phyloP scores from a whole-genome alignment of 1,284 basidiomycete species.

The Irpex lacteus region DNA sequence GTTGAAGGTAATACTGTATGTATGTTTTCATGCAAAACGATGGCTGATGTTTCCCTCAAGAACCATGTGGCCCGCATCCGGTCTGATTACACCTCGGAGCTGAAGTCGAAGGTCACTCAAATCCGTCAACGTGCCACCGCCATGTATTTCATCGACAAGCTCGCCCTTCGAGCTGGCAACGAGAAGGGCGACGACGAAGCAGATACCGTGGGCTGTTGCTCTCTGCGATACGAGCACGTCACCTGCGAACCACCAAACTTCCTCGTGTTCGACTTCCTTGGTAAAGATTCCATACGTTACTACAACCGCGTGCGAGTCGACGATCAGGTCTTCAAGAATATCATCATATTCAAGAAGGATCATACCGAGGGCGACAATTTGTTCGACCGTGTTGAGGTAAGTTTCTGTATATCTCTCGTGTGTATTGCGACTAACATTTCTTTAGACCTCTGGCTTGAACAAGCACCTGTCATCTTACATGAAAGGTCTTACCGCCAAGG shows the following conservation, averaged over 20 bases:
- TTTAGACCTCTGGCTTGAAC: conserved; percentile 80
- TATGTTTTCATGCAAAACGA: not conserved
- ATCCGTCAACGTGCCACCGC: conserved; percentile 93
- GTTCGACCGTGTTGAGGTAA: conserved; percentile 90
- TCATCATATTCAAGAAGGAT: conserved; percentile 68
- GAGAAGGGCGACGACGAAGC: conserved; percentile 98
- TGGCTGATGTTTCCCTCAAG: conserved; percentile 38
- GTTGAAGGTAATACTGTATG: conserved; percentile 65
- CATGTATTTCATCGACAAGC: conserved; percentile 95
- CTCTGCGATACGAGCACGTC: conserved; percentile 91
- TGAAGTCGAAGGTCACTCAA: conserved; percentile 89
- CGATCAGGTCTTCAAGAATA: conserved; percentile 56
- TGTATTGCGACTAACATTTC: not conserved
- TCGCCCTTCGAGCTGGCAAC: conserved; percentile 95
- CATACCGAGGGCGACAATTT: conserved; percentile 88
- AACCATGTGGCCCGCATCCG: conserved; percentile 89
- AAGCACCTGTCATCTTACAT: conserved; percentile 90
- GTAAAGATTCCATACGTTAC: conserved; percentile 97
- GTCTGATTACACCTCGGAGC: conserved; percentile 78
- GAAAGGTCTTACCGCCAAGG: conserved; percentile 95
- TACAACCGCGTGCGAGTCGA: conserved; percentile 89
- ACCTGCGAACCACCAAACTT: conserved; percentile 84
- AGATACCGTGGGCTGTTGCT: conserved; percentile 97
- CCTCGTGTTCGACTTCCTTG: conserved; percentile 93
- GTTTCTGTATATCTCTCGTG: conserved; percentile 21